Base-by-base conservation (phyloP, 228 moss, liverwort and hornwort species). In the Sphagnum magellanicum region DNA sequence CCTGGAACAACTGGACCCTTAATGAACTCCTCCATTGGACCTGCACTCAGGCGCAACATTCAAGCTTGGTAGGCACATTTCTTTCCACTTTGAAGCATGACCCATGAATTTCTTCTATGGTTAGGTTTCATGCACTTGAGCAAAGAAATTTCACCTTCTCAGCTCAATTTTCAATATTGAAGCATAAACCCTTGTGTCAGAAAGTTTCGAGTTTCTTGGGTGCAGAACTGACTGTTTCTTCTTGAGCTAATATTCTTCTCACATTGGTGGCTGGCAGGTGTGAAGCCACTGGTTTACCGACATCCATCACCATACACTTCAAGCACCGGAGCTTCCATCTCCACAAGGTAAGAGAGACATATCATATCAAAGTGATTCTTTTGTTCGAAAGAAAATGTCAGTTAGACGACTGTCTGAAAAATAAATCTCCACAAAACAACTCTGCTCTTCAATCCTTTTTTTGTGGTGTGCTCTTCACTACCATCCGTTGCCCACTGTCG, bases 241-340 rank as follows among this genome's bases (percentile, higher is more conserved):
- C 3, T 32, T 32, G 32, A 32, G 32, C 32, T 32, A 3, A 32
- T 3, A 32, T 32, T 32, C 32, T 32, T 32, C 32, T 32, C 32
- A 32, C 32, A 32, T 32, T 32, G 32, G 32, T 32, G 32, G 32
- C 32, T 55, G 55, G 63, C 74, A 87, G 87, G 83, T 70, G 85
- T 63, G 88, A 92, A 47, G 83, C 87, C 6, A 95, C 92, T 3
- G 87, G 92, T 13, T 55, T 87, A 63, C 89, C 90, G 12, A 81
- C 90, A 48, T 82, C 80, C 50, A 77, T 95, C 67, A 89, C 81
- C 6, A 66, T 95, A 58, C 84, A 78, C 58, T 83, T 83, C 59
- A 51, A 68, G 51, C 85, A 89, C 49, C 84, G 86, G 48, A 74
- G 77, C 49, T 92, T 87, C 70, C 85, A 80, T 60, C 81, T 95